Percentiles rank a stretch among this genome's conserved stretches.
Conservation (phyloP, 768 basidiomycete species). For the Tulasnella sp. region DNA sequence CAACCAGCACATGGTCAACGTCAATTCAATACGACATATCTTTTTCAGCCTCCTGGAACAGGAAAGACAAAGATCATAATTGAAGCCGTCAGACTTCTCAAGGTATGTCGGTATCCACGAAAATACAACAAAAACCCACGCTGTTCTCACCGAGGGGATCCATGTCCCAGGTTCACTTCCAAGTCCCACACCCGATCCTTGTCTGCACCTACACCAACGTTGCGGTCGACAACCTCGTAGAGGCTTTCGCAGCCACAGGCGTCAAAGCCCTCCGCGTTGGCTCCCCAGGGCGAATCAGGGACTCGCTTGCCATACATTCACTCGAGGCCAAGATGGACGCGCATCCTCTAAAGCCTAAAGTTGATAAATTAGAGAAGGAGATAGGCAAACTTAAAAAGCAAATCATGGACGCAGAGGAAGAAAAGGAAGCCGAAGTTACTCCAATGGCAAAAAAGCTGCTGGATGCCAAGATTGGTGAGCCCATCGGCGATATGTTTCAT, state of each 20-base stretch:
- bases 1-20: neutral
- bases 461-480: neutral
- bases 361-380: conserved; percentile 31
- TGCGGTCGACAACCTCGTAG: conserved; percentile 83
- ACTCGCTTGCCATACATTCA: conserved; percentile 44
- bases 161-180: conserved; percentile 49
- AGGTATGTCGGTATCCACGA: conserved; percentile 42
- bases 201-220: conserved; percentile 93
- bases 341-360: conserved; percentile 43
- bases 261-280: conserved; percentile 72
- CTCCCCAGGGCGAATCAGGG: conserved; percentile 45
- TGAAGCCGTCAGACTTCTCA: conserved; percentile 70
- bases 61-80: conserved; percentile 90
- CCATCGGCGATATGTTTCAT: no score
- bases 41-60: conserved; percentile 68
- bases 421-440: conserved; percentile 28
- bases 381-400: conserved; percentile 45
- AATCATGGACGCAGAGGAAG: conserved; percentile 60
- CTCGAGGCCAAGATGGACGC: conserved; percentile 50
- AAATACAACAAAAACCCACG: no score
- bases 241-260: conserved; percentile 48
- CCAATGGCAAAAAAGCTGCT: neutral
- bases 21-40: conserved; percentile 6
- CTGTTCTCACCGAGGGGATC: no score
- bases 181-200: conserved; percentile 71